Evolutionary conservation across 2,329 filamentous ascomycete species (phyloP).

Genomic region (Beauveria bassiana): DNA sequence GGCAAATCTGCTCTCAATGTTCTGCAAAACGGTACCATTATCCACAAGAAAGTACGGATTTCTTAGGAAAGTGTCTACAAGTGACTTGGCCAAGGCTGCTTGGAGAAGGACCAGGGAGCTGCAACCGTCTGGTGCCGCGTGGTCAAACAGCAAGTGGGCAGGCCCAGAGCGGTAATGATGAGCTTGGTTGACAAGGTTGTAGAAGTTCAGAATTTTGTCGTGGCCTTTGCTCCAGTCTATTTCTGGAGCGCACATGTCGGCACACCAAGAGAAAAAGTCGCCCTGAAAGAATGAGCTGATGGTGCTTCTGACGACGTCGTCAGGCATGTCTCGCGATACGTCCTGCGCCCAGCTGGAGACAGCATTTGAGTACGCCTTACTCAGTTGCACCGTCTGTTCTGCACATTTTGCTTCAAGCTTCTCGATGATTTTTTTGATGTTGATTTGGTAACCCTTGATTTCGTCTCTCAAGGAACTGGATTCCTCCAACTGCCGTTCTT

Average conservation of each 20-base stretch:
- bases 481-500: too few relatives aligned
- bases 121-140: neutral
- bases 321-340: neutral
- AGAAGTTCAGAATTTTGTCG: accelerated
- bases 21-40: neutral
- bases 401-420: neutral
- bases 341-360: neutral
- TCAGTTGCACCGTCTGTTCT: neutral
- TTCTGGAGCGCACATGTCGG: too few relatives aligned
- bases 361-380: neutral
- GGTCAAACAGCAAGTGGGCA: neutral
- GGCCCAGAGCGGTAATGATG: neutral
- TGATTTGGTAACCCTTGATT: neutral
- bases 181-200: neutral
- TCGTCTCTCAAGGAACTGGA: neutral
- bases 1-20: neutral
- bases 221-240: too few relatives aligned
- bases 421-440: neutral
- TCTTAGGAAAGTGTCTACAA: neutral
- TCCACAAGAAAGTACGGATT: neutral
- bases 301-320: neutral
- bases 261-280: neutral
- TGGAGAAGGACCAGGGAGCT: neutral
- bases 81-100: neutral
- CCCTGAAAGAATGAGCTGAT: neutral